Percentiles rank a stretch among this genome's conserved stretches.
These are phyloP conservation scores for Microcos paniculata DNA, from an alignment of 345 rosid genomes.

Conservation along the genomic window DNA sequence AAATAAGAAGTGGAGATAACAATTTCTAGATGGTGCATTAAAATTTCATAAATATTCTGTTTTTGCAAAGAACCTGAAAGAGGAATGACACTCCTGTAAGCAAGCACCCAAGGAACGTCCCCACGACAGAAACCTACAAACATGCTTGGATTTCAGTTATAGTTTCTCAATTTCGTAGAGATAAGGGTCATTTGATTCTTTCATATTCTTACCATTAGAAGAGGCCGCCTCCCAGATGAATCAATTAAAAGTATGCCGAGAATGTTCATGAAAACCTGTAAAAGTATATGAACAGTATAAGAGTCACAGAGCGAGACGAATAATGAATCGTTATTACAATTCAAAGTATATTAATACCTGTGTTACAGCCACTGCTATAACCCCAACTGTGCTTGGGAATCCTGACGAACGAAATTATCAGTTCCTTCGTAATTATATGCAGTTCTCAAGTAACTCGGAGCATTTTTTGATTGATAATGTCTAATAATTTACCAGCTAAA, in stretches of 20 bases:
- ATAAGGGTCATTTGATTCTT: background rate
- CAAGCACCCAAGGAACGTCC: conserved; percentile 20
- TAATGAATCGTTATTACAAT: background rate
- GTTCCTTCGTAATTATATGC: background rate
- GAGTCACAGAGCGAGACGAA: background rate
- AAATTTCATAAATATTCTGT: background rate
- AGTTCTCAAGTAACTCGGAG: background rate
- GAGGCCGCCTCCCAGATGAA: conserved; percentile 30
- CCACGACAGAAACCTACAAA: conserved; percentile 21
- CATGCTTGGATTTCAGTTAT: background rate
- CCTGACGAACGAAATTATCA: conserved; percentile 14
- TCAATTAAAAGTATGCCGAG: conserved; percentile 13
- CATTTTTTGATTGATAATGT: too few relatives aligned
- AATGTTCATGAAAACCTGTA: conserved; percentile 14
- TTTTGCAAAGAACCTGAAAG: conserved; percentile 15
- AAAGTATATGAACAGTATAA: background rate
- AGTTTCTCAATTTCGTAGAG: background rate
- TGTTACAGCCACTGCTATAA: conserved; percentile 17
- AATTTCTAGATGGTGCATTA: background rate
- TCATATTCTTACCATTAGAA: conserved; percentile 23
- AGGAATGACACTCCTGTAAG: conserved; percentile 23
- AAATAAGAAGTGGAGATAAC: background rate
- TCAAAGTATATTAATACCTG: conserved; percentile 5
- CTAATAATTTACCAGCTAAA: background rate
- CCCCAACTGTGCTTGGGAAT: conserved; percentile 26